phyloP scores from a whole-genome alignment of 768 basidiomycete genomes.

The Leccinum fibrillosum region DNA sequence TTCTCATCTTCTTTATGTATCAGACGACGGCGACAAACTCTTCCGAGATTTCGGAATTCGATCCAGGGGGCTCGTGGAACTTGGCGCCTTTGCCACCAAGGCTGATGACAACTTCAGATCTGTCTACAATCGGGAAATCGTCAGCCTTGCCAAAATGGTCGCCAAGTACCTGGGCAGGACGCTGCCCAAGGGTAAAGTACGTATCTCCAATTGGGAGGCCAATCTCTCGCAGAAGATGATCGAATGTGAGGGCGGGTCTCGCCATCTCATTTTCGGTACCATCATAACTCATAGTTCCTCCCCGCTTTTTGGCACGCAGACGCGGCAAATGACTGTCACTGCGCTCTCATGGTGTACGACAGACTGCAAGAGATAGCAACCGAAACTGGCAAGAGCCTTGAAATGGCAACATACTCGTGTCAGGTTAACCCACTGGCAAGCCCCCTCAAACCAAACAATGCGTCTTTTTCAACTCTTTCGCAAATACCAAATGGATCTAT shows the following conservation, averaged over 20 bases:
- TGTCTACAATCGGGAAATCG: conserved; percentile 36
- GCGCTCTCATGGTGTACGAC: conserved; percentile 43
- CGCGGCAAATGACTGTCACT: conserved; percentile 52
- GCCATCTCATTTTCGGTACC: background rate
- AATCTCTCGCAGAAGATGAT: conserved; percentile 36
- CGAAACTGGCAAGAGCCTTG: conserved; percentile 16
- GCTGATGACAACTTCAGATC: conserved; percentile 36
- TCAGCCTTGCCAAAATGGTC: conserved; percentile 43
- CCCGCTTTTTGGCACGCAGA: conserved; percentile 27
- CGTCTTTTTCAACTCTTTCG: background rate
- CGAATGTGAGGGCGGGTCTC: conserved; percentile 28
- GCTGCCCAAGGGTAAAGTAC: conserved; percentile 44
- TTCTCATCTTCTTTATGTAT: background rate
- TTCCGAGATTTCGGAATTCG: conserved; percentile 44
- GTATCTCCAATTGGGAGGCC: conserved; percentile 46
- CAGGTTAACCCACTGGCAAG: conserved; percentile 29
- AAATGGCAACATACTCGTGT: conserved; percentile 21
- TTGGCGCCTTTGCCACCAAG: conserved; percentile 39
- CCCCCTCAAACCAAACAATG: background rate
- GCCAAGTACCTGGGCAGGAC: conserved; percentile 37
- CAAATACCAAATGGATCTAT: background rate
- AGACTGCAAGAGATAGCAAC: conserved; percentile 33
- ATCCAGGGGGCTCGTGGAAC: conserved; percentile 43
- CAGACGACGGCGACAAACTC: conserved; percentile 50
- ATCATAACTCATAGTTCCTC: background rate